phyloP scores from a whole-genome alignment of 306 rosid genomes.

The Geum urbanum region DNA sequence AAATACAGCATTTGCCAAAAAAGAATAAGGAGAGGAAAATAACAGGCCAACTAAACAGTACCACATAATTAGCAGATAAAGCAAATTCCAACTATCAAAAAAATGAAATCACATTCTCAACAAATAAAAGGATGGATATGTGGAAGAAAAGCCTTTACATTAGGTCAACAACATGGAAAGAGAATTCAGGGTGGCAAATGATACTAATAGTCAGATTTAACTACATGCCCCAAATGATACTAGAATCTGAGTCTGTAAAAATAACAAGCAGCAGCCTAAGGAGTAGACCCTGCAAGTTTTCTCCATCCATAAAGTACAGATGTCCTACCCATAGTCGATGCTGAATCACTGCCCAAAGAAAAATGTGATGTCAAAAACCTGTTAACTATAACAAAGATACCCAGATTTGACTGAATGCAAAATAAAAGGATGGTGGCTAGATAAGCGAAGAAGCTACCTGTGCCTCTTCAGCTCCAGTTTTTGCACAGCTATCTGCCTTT shows the following conservation, averaged over 20 bases:
- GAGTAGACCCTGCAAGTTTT: slow-evolving; percentile 29
- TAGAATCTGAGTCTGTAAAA: slow-evolving; percentile 26
- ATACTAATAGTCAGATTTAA: neutral
- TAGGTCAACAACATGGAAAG: slow-evolving; percentile 3
- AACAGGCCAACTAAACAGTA: neutral
- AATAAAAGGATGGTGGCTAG: slow-evolving; percentile 1
- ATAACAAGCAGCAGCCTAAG: slow-evolving; percentile 18
- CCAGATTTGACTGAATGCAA: neutral
- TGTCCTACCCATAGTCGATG: slow-evolving; percentile 15
- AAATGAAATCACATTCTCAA: slow-evolving; percentile 5
- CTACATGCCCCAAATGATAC: slow-evolving; percentile 9
- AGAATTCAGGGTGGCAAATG: slow-evolving; percentile 8
- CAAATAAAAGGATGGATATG: neutral
- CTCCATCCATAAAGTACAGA: slow-evolving; percentile 27
- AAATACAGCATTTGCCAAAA: too few relatives aligned
- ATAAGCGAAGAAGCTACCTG: slow-evolving; percentile 36
- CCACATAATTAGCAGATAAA: slow-evolving; percentile 3
- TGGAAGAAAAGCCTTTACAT: slow-evolving; percentile 8
- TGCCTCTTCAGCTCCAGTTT: slow-evolving; percentile 44
- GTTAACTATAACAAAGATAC: neutral
- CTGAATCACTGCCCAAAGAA: slow-evolving; percentile 38
- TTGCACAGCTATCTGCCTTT: slow-evolving; percentile 37
- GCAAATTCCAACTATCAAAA: neutral
- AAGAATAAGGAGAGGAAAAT: neutral
- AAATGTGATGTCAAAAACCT: neutral